Base-by-base conservation (phyloP, 1,284 basidiomycete genomes). In the Microbotryum intermedium region DNA sequence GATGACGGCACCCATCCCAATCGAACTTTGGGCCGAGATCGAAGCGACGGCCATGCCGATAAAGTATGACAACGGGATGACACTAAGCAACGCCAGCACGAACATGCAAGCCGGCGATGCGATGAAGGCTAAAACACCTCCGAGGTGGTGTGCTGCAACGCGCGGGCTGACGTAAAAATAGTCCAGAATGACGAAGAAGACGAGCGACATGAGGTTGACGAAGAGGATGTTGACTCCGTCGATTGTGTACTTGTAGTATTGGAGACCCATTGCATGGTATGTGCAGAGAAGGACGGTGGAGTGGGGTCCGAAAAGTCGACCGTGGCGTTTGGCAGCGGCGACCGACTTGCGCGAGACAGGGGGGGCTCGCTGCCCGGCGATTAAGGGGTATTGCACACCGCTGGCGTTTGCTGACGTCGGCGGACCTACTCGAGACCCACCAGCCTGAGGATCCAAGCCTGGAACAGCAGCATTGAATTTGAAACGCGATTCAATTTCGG, bases 31-130 rank as follows among this genome's bases (percentile, higher is more conserved):
- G 0, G 95, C 94, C 25, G 89, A 92, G 73, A 99, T 98, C 53
- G 90, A 93, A 1, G 95, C 95, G 58, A 99, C 95, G 2, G 95
- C 95, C 95, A 98, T 98, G 25, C 95, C 95, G 72, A 99, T 97
- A 97, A 65, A 99, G 79, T 98, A 99, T 8, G 90, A 93, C 8
- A 99, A 81, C 0, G 95, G 95, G 65, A 99, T 97, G 69, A 99
- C 91, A 68, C 88, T 91, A 21, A 88, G 83, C 39, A 99, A 79
- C 67, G 88, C 84, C 71, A 94, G 76, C 48, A 90, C 71, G 74
- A 99, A 98, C 70, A 98, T 87, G 68, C 91, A 77, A 1, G 81
- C 83, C 57, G 86, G 85, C 3, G 84, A 85, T 4, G 89, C 82
- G 57, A 98, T 74, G 62, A 87, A 74, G 42, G 97, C 77, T 61